Conservation (phyloP, 306 rosid genomes). For the Rosa chinensis region DNA sequence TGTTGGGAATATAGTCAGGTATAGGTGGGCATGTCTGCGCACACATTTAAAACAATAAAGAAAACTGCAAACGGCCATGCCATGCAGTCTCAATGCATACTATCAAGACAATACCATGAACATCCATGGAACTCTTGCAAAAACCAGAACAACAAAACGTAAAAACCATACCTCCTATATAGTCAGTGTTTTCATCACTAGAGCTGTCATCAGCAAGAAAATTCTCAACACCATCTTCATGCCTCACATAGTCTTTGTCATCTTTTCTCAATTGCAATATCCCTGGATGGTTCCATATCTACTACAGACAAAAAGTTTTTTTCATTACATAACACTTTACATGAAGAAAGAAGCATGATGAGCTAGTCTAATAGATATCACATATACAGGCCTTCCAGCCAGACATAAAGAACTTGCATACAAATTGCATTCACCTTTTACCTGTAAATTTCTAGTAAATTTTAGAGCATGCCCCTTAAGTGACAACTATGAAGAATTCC, state of each 20-base stretch:
- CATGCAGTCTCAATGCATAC: neutral
- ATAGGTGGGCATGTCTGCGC: neutral
- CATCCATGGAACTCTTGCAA: constrained; percentile 1
- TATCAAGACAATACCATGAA: neutral
- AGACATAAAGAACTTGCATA: neutral
- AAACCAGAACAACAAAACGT: constrained; percentile 13
- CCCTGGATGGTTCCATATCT: constrained; percentile 99
- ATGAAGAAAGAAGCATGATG: constrained; percentile 23
- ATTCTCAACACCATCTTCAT: constrained; percentile 82
- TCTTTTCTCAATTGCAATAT: constrained; percentile 93
- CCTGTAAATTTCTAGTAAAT: neutral
- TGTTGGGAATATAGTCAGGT: neutral
- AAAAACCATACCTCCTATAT: constrained; percentile 62
- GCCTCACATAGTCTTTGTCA: constrained; percentile 56
- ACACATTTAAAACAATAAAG: neutral
- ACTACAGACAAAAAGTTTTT: constrained; percentile 37
- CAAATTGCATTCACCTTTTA: neutral
- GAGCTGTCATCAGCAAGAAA: constrained; percentile 90
- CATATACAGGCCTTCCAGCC: neutral
- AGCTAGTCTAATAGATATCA: constrained; percentile 10
- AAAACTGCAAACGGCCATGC: neutral
- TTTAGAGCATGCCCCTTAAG: neutral
- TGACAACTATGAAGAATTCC: neutral
- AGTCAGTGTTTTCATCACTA: constrained; percentile 87
- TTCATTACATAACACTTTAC: constrained; percentile 19